Conservation (phyloP, 1,284 basidiomycete species). For the Ustilago xerochloae region DNA sequence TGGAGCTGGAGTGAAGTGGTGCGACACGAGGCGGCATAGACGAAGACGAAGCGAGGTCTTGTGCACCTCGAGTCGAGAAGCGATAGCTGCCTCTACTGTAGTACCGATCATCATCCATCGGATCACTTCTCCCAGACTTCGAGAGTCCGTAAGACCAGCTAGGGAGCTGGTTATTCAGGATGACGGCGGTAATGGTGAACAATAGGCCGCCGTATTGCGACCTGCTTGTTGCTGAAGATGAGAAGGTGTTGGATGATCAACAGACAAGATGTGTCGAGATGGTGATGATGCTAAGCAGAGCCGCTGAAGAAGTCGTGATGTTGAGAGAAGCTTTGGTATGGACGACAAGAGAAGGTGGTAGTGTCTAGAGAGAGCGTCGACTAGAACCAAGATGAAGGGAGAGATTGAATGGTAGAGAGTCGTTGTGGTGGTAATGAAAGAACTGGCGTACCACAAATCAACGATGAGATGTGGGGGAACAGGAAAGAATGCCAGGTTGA, state of each 20-base stretch:
- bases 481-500: background rate
- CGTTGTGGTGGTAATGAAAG: background rate
- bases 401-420: background rate
- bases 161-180: slow-evolving; percentile 34
- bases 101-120: slow-evolving; percentile 42
- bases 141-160: slow-evolving; percentile 37
- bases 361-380: slow-evolving; percentile 1
- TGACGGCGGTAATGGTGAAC: slow-evolving; percentile 38
- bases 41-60: background rate
- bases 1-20: background rate
- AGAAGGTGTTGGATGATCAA: background rate
- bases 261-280: background rate
- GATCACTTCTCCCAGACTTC: slow-evolving; percentile 28
- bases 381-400: background rate
- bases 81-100: slow-evolving; percentile 26
- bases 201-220: slow-evolving; percentile 29
- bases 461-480: background rate
- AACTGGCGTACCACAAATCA: background rate
- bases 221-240: slow-evolving; percentile 15
- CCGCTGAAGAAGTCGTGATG: background rate
- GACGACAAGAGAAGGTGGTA: background rate
- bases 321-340: no score
- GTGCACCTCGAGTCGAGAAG: slow-evolving; percentile 15
- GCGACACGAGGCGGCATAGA: slow-evolving; percentile 2
- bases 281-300: no score